Base-by-base conservation (phyloP, 1,139 yeast genomes). In the Arxiozyma bovina region DNA sequence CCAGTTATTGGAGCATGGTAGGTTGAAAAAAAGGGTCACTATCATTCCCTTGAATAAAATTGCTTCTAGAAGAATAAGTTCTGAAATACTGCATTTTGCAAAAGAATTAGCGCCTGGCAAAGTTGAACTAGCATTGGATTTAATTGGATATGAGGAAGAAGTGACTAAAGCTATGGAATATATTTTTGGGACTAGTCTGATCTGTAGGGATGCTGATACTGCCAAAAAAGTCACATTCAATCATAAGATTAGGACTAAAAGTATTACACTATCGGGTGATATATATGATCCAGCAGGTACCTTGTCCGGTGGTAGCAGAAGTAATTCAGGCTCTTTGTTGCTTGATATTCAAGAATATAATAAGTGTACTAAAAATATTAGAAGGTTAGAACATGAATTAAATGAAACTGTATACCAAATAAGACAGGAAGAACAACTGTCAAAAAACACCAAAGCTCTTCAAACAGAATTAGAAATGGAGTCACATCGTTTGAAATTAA, bases 221-320 rank as follows among this genome's bases (percentile, higher is more conserved):
- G 99, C 99, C 0, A 87, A 91, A 63, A 74, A 77, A 50, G 86
- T 93, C 4, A 90, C 99, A 0, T 94, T 91, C 69, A 83, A 91
- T 68, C 94, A 93, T 0, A 77, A 81, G 56, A 82, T 93, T 17
- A 78, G 88, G 59, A 77, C 91, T 0, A 82, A 93, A 63, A 85
- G 96, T n/a, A 91, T 94, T 17, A 94, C 99, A 0, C 69, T 87
- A 45, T 94, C 91, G 53, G 99, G 99, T 50, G 99, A 93, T 70
- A 79, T 85, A 12, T 94, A 91, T 71, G 99, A 94, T 67, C 99
- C 99, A 0, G 90, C 86, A 62, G 99, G 99, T 17, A 89, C 96
- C 23, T 74, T 94, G 45, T 87, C 97, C 1, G 99, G 99, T 53
- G 99, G 99, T n/a, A 84, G 95, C 23, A 78, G 93, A 60, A 81